Conservation (phyloP, 352 stramenopile genomes). For the Vaucheria bursata region DNA sequence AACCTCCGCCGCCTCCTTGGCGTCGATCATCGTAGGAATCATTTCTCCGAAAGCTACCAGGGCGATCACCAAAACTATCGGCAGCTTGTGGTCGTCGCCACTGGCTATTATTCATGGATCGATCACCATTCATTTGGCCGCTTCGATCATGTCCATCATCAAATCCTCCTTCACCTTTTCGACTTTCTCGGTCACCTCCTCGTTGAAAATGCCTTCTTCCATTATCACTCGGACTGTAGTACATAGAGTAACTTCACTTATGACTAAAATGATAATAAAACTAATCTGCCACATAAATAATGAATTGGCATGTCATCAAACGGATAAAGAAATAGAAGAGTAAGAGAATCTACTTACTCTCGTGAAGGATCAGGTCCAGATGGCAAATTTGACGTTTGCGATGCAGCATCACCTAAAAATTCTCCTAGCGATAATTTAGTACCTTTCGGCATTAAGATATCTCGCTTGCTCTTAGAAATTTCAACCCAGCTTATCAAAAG, state of each 20-base stretch:
- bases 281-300: not conserved
- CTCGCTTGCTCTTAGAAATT: too few species aligned
- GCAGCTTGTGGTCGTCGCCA: not conserved
- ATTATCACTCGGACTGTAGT: not conserved
- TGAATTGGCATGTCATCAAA: not conserved
- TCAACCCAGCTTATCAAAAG: too few species aligned
- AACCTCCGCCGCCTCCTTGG: slow-evolving; percentile 8
- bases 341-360: slow-evolving; percentile 27
- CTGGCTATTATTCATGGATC: not conserved
- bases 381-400: slow-evolving; percentile 1
- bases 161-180: not conserved
- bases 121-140: not conserved
- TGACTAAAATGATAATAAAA: not conserved
- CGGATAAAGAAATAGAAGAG: not conserved
- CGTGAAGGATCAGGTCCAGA: slow-evolving; percentile 39
- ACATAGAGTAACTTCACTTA: not conserved
- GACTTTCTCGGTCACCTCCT: not conserved
- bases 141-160: not conserved
- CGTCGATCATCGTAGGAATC: slow-evolving; percentile 2
- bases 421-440: not conserved
- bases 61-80: slow-evolving; percentile 1
- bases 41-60: not conserved
- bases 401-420: not conserved
- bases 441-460: too few species aligned
- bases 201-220: not conserved